Conservation (phyloP, 2,329 filamentous ascomycete species). For the Septoria linicola region DNA sequence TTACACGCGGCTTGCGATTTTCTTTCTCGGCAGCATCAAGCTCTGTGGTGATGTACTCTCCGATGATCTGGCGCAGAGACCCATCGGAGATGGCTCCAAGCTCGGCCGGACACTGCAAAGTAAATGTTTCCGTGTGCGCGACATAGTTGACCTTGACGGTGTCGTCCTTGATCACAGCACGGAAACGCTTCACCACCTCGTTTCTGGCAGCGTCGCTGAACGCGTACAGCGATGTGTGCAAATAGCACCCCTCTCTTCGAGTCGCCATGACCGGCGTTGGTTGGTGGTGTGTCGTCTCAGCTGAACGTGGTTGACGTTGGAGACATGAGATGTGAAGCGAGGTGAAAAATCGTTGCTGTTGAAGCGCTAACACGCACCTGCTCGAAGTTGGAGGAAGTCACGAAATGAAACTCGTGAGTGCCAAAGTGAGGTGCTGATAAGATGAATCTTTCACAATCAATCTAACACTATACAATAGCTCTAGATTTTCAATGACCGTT, state of each 20-base stretch:
- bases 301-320: background rate
- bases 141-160: slow-evolving; percentile 26
- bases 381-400: no score
- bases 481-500: background rate
- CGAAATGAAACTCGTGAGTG: no score
- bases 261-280: slow-evolving; percentile 24
- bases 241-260: slow-evolving; percentile 24
- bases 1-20: slow-evolving; percentile 20
- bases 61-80: slow-evolving; percentile 19
- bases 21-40: slow-evolving; percentile 20
- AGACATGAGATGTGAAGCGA: background rate
- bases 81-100: slow-evolving; percentile 25
- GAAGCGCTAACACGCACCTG: no score
- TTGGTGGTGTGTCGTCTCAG: background rate
- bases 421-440: no score
- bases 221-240: slow-evolving; percentile 32
- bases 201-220: slow-evolving; percentile 27
- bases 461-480: background rate
- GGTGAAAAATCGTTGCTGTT: no score
- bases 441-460: background rate
- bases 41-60: slow-evolving; percentile 24
- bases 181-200: slow-evolving; percentile 27
- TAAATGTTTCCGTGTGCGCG: slow-evolving; percentile 18
- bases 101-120: background rate
- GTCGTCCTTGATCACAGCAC: slow-evolving; percentile 23